Conservation (phyloP, 495 filamentous ascomycete species). For the Jackrogersella multiformis region DNA sequence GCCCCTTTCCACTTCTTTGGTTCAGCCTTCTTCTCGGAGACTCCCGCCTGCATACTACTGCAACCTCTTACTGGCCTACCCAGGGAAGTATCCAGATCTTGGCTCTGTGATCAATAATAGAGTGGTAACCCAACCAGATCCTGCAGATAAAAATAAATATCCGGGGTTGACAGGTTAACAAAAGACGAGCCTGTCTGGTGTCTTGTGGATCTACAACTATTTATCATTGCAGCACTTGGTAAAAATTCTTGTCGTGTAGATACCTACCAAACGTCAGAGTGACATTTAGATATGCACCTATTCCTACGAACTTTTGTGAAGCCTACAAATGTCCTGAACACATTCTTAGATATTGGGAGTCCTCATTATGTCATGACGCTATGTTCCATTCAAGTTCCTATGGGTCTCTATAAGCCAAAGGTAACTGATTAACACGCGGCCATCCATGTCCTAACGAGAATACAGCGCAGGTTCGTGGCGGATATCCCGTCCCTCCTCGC, state of each 20-base stretch:
- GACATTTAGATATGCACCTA: neutral
- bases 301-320: neutral
- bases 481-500: constrained; percentile 2
- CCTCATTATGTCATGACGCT: constrained; percentile 21
- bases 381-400: constrained; percentile 36
- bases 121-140: constrained; percentile 30
- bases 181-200: neutral
- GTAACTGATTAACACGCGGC: constrained; percentile 17
- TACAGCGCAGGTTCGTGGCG: constrained; percentile 16
- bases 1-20: neutral
- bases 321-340: neutral
- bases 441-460: constrained; percentile 19
- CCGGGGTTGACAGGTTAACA: constrained; percentile 20
- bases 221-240: neutral
- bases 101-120: constrained; percentile 7
- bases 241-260: neutral
- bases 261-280: neutral
- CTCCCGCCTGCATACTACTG: constrained; percentile 9
- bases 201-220: neutral
- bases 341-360: neutral
- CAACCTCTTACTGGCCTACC: constrained; percentile 10
- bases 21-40: constrained; percentile 16
- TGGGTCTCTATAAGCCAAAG: constrained; percentile 33
- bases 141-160: constrained; percentile 37
- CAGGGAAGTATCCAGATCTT: constrained; percentile 12